Evolutionary conservation across 2,329 filamentous ascomycete species (phyloP), one percentile per base, ranked within the genome.

Genomic region (Albophoma yamanashiensis): DNA sequence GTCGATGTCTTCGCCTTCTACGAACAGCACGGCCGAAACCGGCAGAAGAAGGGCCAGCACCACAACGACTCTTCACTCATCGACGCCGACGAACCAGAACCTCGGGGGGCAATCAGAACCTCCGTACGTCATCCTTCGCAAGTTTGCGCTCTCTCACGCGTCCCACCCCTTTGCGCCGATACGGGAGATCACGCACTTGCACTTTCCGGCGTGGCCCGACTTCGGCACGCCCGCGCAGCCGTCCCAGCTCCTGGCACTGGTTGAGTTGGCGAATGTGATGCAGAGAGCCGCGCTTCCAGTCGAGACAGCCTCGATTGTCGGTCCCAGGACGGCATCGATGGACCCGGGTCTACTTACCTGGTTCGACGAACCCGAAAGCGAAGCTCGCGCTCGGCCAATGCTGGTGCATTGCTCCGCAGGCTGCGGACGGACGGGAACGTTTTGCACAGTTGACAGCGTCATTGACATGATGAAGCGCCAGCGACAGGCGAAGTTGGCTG

Each of bases 401-500:
- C 73, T 99, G 27, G 93, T 99, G 0, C 94, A 99, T 72, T 99
- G 94, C 75, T 96, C 91, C 59, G 94, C 94, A 4, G 94, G 94
- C 0, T 99, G 94, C 74, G 94, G 94, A 0, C 88, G 94, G 17
- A 99, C 94, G 0, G 94, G 94, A 4, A 93, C 94, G 0, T 99
- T 97, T 70, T 97, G 94, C 72, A 96, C 94, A 0, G 92, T 97
- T 20, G 94, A 97, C 71, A 93, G 89, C 45, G 94, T 97, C 11
- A 88, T 97, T 60, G 92, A 97, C 73, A 96, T 97, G 89, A 77
- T 99, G 62, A 96, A 96, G 76, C 86, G 90, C n/a, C 92, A 96
- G 73, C 82, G 78, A 39, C 72, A 77, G 58, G 71, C 71, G 11
- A 73, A 73, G 43, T 64, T 66, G 31, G 64, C 64, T 0, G 64